Evolutionary conservation across 1,284 basidiomycete genomes (phyloP), one percentile per base, ranked within the genome.

Genomic region (Sutorius eximius): DNA sequence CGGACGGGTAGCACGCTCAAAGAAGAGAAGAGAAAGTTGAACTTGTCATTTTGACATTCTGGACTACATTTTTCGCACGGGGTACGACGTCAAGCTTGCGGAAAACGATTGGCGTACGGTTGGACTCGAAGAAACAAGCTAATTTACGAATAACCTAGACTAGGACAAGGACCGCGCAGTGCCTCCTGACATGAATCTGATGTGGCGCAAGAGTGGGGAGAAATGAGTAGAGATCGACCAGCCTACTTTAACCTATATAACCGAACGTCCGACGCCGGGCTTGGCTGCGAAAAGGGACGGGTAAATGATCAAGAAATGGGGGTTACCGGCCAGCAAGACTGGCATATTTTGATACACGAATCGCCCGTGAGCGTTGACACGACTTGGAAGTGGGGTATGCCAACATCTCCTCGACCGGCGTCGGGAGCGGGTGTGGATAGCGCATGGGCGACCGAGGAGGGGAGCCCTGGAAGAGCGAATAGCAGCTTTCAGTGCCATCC

Each of bases 361-460:
- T 49, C 36, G 57, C 38, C 37, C n/a, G 56, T 36, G 55, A 52
- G 30, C 36, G 55, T 45, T 49, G 65, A 12, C 20, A 32, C 8
- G 40, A 16, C 34, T 65, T 67, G 13, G 33, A 13, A 12, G 55
- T 53, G 24, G 61, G 59, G 56, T 55, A 62, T 51, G 65, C 54
- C 46, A 74, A 55, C 81, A 82, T 83, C 42, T 77, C 69, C 34
- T 73, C 71, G n/a, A 77, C 66, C 16, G 79, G 77, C 59, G 77
- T 79, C 16, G 81, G 81, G n/a, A 83, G 71, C 13, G 82, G 82
- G 58, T 78, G 66, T 22, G 74, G 64, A 56, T 56, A 63, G 50
- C 71, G 41, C 29, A 53, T 37, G 4, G 55, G 38, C 5, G 59
- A 38, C 10, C 51, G 49, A 3, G 66, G 59, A 45, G 59, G 57